Evolutionary conservation across 2,329 filamentous ascomycete genomes (phyloP).

Genomic region (Alternaria alternata): DNA sequence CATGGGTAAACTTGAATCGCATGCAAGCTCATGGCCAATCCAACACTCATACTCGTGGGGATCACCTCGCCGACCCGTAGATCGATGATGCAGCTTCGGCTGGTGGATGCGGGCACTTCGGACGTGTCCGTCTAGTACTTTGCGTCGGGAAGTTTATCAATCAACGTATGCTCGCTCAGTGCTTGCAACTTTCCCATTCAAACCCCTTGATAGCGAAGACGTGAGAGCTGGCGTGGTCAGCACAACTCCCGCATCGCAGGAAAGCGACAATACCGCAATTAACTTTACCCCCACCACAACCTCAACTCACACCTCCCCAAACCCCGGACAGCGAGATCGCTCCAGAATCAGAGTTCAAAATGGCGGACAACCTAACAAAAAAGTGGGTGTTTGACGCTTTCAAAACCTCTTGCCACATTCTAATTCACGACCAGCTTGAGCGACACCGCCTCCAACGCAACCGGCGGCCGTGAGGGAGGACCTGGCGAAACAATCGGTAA

Average conservation of each 20-base stretch:
- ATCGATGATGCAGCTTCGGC: slow-evolving; percentile 20
- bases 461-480: slow-evolving; percentile 16
- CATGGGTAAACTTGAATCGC: slow-evolving; percentile 10
- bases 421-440: neutral
- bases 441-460: slow-evolving; percentile 14
- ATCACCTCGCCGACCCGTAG: slow-evolving; percentile 19
- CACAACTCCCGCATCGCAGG: slow-evolving; percentile 15
- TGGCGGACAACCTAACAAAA: neutral
- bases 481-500: slow-evolving; percentile 16
- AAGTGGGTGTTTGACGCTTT: neutral
- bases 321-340: neutral
- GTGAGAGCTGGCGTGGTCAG: slow-evolving; percentile 22
- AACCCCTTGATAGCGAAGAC: neutral
- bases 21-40: neutral
- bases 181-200: neutral
- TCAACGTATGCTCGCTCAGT: neutral
- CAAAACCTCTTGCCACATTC: neutral
- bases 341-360: neutral
- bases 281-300: slow-evolving; percentile 5
- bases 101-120: slow-evolving; percentile 3
- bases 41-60: neutral
- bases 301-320: slow-evolving; percentile 7
- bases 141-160: slow-evolving; percentile 6
- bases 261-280: slow-evolving; percentile 13
- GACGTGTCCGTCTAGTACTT: neutral